Evolutionary conservation across 2,329 filamentous ascomycete genomes (phyloP).

Genomic region (Dothideomycetidae sp.): DNA sequence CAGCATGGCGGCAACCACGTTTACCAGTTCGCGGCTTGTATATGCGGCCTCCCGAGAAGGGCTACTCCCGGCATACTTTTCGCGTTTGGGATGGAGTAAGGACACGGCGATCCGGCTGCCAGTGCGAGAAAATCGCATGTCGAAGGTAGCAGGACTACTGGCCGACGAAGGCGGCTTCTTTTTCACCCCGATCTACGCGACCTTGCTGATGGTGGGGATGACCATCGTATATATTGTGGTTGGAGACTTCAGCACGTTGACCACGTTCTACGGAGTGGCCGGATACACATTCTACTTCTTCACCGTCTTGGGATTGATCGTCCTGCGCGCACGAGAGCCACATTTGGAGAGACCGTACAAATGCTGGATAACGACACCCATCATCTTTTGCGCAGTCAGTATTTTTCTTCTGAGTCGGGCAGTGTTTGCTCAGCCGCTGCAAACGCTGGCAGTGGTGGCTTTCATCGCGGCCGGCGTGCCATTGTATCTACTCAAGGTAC

Average conservation of each 20-base stretch:
- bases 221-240: slow-evolving; percentile 67
- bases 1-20: slow-evolving; percentile 84
- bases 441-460: slow-evolving; percentile 72
- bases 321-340: slow-evolving; percentile 77
- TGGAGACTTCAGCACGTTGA: slow-evolving; percentile 78
- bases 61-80: slow-evolving; percentile 73
- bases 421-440: slow-evolving; percentile 77
- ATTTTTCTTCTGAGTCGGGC: slow-evolving; percentile 79
- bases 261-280: slow-evolving; percentile 95
- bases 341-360: slow-evolving; percentile 78
- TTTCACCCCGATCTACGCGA: slow-evolving; percentile 86
- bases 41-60: slow-evolving; percentile 93
- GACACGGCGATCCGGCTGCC: slow-evolving; percentile 24
- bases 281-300: slow-evolving; percentile 97
- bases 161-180: slow-evolving; percentile 74
- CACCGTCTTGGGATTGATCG: slow-evolving; percentile 82
- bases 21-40: slow-evolving; percentile 80
- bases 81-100: slow-evolving; percentile 58
- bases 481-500: slow-evolving; percentile 78
- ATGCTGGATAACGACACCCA: slow-evolving; percentile 93
- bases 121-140: slow-evolving; percentile 32
- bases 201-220: slow-evolving; percentile 63
- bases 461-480: slow-evolving; percentile 77
- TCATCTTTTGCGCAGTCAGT: slow-evolving; percentile 96
- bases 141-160: slow-evolving; percentile 45